These are phyloP conservation scores for Malbranchea zuffiana DNA, from an alignment of 2,329 filamentous ascomycete genomes.

Conservation along the genomic window DNA sequence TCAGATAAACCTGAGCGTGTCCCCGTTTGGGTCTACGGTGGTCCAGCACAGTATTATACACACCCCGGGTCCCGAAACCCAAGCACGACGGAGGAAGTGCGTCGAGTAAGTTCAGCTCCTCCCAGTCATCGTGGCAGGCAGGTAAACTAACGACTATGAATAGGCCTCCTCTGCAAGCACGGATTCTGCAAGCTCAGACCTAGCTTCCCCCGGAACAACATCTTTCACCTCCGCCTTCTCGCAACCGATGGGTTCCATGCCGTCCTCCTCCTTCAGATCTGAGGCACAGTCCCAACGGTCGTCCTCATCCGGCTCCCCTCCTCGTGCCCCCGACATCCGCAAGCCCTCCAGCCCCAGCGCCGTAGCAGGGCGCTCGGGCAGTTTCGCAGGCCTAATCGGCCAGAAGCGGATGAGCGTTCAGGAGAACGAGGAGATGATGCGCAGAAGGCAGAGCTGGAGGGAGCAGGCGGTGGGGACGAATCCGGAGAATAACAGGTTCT, in stretches of 20 bases:
- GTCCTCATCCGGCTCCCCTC: background rate
- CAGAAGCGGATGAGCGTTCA: conserved; percentile 36
- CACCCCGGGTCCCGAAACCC: conserved; percentile 4
- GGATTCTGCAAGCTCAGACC: background rate
- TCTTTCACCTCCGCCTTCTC: background rate
- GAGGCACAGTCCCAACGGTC: background rate
- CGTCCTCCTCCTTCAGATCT: background rate
- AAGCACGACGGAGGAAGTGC: conserved; percentile 2
- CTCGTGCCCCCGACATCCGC: background rate
- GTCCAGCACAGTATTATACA: conserved; percentile 13
- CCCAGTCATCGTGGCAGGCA: background rate
- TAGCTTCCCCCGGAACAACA: background rate
- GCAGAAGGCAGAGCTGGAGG: conserved; percentile 34
- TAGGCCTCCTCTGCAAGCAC: background rate
- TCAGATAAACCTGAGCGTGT: conserved; percentile 14
- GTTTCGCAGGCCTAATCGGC: conserved; percentile 30
- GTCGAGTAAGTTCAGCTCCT: conserved; percentile 9
- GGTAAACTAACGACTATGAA: background rate
- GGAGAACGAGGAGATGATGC: conserved; percentile 27
- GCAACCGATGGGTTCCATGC: background rate
- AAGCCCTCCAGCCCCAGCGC: background rate
- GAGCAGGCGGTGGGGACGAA: conserved; percentile 28
- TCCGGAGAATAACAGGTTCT: conserved; percentile 26
- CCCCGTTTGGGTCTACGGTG: conserved; percentile 16
- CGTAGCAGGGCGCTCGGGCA: conserved; percentile 6